These are phyloP conservation scores for Cryptococcus sp. DNA, from an alignment of 1,284 basidiomycete genomes.

Conservation along the genomic window DNA sequence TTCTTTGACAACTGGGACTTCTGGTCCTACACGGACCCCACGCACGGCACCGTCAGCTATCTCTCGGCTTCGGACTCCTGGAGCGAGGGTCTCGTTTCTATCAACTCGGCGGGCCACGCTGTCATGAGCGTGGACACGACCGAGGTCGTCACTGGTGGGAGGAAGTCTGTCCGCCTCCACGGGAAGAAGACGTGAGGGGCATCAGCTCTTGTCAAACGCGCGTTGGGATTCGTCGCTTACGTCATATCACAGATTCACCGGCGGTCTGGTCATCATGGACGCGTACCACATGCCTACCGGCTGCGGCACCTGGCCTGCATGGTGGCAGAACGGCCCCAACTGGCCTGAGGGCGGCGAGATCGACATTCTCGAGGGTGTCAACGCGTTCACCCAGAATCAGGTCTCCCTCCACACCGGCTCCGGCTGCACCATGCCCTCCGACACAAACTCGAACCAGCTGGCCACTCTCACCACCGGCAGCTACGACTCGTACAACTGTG, in stretches of 20 bases:
- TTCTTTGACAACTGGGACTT: conserved; percentile 83
- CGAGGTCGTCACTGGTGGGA: conserved; percentile 59
- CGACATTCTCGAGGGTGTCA: conserved; percentile 56
- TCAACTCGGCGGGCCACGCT: conserved; percentile 68
- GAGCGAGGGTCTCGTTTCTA: conserved; percentile 49
- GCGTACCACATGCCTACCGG: conserved; percentile 86
- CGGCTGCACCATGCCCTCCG: conserved; percentile 54
- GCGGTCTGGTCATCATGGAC: conserved; percentile 72
- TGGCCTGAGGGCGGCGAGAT: conserved; percentile 58
- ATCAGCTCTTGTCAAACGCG: background rate
- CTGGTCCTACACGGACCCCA: conserved; percentile 69
- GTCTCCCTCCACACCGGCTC: conserved; percentile 50
- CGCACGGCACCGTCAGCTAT: conserved; percentile 61
- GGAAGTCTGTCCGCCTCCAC: conserved; percentile 73
- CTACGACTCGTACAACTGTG: conserved; percentile 47
- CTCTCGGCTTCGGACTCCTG: conserved; percentile 29
- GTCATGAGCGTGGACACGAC: conserved; percentile 83
- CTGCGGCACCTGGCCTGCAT: conserved; percentile 68
- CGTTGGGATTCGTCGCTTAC: conserved; percentile 10
- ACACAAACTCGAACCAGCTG: conserved; percentile 50
- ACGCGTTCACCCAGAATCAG: conserved; percentile 49
- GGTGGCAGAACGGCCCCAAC: conserved; percentile 52
- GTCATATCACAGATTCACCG: conserved; percentile 54
- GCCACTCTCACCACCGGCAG: conserved; percentile 57
- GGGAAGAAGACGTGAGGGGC: conserved; percentile 51